Evolutionary conservation across 208 protist genomes (phyloP).

Genomic region (Naegleria gruberi): DNA sequence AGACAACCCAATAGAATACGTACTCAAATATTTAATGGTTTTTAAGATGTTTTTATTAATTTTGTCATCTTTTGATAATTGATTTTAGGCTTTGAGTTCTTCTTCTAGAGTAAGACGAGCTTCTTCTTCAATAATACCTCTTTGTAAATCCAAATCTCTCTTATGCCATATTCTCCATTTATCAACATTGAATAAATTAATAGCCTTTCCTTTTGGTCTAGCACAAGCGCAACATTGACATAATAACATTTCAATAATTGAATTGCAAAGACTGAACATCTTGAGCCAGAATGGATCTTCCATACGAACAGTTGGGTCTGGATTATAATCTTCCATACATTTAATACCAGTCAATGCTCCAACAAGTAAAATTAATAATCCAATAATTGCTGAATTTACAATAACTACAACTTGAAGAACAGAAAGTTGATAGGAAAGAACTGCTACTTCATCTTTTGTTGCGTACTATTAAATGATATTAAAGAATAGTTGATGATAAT

Average conservation of each 20-base stretch:
- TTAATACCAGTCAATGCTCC: not conserved
- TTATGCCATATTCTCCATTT: not conserved
- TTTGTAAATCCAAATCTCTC: not conserved
- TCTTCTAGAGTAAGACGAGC: no score
- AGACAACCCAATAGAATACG: no score
- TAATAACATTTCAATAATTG: not conserved
- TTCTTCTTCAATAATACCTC: not conserved
- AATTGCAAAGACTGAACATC: not conserved
- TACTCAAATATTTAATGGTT: no score
- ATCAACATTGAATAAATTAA: not conserved
- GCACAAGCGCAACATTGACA: not conserved
- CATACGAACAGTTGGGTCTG: not conserved
- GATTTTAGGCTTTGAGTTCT: no score
- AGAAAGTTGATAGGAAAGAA: not conserved
- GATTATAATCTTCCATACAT: not conserved
- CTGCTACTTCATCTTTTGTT: not conserved
- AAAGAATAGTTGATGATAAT: not conserved
- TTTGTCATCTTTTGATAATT: no score
- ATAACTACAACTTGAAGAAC: not conserved
- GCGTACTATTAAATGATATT: not conserved
- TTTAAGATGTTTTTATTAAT: no score
- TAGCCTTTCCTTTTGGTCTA: not conserved
- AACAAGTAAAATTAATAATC: not conserved
- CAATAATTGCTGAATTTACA: not conserved
- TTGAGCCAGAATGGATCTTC: not conserved